Conservation (phyloP, 2,329 filamentous ascomycete genomes). For the Xylaria hypoxylon region DNA sequence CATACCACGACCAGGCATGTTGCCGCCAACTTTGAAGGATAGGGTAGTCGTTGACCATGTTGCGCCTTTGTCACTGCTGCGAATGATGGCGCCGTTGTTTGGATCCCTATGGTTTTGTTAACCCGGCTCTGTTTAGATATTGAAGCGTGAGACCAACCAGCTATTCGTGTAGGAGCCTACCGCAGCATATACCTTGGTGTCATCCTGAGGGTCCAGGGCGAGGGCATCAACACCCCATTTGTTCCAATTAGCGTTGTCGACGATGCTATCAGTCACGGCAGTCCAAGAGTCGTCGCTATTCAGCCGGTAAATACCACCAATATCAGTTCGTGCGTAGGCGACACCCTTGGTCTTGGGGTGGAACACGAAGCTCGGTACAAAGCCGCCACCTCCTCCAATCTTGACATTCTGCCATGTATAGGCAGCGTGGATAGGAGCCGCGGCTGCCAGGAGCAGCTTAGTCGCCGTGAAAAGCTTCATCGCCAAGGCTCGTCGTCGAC, state of each 20-base stretch:
- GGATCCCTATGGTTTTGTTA: conserved; percentile 57
- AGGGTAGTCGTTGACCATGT: conserved; percentile 64
- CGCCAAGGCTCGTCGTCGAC: conserved; percentile 33
- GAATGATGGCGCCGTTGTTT: conserved; percentile 65
- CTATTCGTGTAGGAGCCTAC: conserved; percentile 69
- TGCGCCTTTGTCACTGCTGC: conserved; percentile 64
- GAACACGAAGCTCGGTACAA: conserved; percentile 68
- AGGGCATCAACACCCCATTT: conserved; percentile 69
- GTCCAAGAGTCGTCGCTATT: conserved; percentile 68
- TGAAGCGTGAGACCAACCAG: conserved; percentile 54
- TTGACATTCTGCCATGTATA: conserved; percentile 62
- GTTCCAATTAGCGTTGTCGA: conserved; percentile 60
- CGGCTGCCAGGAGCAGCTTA: conserved; percentile 38
- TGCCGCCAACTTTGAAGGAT: conserved; percentile 70
- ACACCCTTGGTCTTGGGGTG: conserved; percentile 63
- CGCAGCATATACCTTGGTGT: conserved; percentile 64
- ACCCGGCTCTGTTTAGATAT: not conserved
- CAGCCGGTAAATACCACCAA: conserved; percentile 67
- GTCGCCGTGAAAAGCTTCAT: conserved; percentile 44
- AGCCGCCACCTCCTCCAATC: conserved; percentile 68
- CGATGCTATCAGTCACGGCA: conserved; percentile 61
- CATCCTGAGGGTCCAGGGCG: conserved; percentile 65
- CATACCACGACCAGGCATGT: conserved; percentile 70
- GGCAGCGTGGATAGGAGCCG: conserved; percentile 49
- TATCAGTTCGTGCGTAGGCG: conserved; percentile 68